Evolutionary conservation across 78 protist genomes (phyloP).

Genomic region (Fonticula alba): DNA sequence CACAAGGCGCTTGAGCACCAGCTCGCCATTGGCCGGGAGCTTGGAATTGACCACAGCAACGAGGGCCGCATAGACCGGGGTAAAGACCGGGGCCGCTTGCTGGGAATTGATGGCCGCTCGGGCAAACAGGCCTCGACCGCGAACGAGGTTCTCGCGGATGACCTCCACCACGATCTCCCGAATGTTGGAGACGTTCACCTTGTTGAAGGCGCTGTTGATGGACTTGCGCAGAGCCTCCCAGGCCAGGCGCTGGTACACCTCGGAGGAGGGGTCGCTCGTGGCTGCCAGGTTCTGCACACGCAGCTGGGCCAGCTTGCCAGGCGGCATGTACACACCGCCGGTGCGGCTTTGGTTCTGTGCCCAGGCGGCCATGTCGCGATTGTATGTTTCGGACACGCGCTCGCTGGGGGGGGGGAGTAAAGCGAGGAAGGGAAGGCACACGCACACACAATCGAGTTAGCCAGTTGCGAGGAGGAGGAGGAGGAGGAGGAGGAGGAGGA

Average conservation of each 20-base stretch:
- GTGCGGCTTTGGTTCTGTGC: slow-evolving; percentile 12
- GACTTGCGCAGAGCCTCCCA: slow-evolving; percentile 88
- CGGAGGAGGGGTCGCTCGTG: slow-evolving; percentile 25
- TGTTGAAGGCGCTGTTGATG: slow-evolving; percentile 87
- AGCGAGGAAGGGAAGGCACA: no score
- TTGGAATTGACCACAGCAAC: slow-evolving; percentile 80
- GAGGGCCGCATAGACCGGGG: slow-evolving; percentile 86
- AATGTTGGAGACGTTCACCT: slow-evolving; percentile 59
- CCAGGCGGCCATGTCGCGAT: no score
- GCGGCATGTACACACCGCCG: slow-evolving; percentile 51
- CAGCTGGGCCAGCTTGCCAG: slow-evolving; percentile 19
- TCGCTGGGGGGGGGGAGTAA: no score
- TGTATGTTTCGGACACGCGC: no score
- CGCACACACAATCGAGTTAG: no score
- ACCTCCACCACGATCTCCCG: slow-evolving; percentile 59
- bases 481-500: no score
- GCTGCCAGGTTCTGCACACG: neutral
- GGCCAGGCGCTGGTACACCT: slow-evolving; percentile 69
- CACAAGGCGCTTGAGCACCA: slow-evolving; percentile 55
- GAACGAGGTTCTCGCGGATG: slow-evolving; percentile 77
- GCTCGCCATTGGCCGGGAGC: slow-evolving; percentile 82
- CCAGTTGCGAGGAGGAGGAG: no score
- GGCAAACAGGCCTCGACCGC: slow-evolving; percentile 83
- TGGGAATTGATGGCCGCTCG: slow-evolving; percentile 48
- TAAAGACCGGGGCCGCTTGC: slow-evolving; percentile 65